Evolutionary conservation across 257 asterid species (phyloP).

Genomic region (Solanum peruvianum): DNA sequence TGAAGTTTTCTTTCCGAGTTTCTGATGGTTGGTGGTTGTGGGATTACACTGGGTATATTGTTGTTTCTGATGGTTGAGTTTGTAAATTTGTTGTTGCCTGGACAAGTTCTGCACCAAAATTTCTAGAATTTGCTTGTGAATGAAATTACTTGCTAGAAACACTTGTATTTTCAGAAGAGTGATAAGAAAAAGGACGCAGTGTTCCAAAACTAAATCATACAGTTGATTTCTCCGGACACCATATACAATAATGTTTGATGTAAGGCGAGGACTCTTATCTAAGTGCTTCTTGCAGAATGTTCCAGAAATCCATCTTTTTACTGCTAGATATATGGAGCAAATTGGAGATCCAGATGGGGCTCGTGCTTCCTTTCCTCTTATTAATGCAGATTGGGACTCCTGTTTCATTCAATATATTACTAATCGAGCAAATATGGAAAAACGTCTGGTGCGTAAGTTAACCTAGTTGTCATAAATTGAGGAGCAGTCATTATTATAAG

Average conservation of each 20-base stretch:
- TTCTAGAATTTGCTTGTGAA: not conserved
- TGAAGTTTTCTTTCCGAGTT: not conserved
- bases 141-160: not conserved
- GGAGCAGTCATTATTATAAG: constrained; percentile 2
- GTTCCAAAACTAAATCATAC: not conserved
- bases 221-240: not conserved
- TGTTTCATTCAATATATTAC: constrained; percentile 34
- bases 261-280: not conserved
- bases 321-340: constrained; percentile 76
- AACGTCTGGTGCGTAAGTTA: constrained; percentile 56
- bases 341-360: constrained; percentile 63
- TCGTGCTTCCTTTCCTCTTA: constrained; percentile 42
- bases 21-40: not conserved
- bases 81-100: not conserved
- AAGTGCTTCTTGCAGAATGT: constrained; percentile 37
- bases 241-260: not conserved
- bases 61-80: not conserved
- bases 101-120: not conserved
- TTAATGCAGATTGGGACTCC: constrained; percentile 35
- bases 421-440: constrained; percentile 72
- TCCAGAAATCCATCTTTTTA: constrained; percentile 70
- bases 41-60: not conserved
- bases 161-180: not conserved
- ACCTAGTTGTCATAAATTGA: constrained; percentile 5
- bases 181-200: not conserved